Conservation (phyloP, 495 filamentous ascomycete genomes). For the Extremus antarcticus region DNA sequence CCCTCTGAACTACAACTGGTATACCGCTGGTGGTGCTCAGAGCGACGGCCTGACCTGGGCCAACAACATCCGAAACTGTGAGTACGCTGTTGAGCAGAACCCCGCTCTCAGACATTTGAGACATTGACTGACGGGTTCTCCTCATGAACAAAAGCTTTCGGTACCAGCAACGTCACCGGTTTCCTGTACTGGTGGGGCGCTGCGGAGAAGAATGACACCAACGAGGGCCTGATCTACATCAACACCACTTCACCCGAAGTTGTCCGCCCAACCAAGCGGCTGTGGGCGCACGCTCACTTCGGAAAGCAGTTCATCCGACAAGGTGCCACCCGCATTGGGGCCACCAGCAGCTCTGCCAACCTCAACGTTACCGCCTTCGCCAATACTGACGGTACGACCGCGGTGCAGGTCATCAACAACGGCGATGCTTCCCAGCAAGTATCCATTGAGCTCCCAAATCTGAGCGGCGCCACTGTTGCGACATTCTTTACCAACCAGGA, state of each 20-base stretch:
- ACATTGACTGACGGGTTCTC: too few relatives aligned
- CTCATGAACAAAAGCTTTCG: too few relatives aligned
- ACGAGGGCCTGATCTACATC: conserved; percentile 24
- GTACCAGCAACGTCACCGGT: conserved; percentile 34
- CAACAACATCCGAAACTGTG: conserved; percentile 36
- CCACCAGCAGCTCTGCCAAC: conserved; percentile 12
- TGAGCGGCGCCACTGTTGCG: neutral
- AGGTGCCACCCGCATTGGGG: conserved; percentile 36
- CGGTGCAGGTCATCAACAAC: conserved; percentile 38
- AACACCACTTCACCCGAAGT: conserved; percentile 30
- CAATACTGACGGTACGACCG: conserved; percentile 37
- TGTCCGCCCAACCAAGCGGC: conserved; percentile 30
- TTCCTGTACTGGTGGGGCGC: conserved; percentile 46
- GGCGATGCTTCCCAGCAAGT: conserved; percentile 18
- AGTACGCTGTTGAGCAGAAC: too few relatives aligned
- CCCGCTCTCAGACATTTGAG: too few relatives aligned
- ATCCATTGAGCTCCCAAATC: neutral
- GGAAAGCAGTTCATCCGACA: conserved; percentile 38
- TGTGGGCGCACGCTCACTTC: conserved; percentile 43
- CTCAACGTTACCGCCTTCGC: conserved; percentile 38
- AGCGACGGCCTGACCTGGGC: conserved; percentile 49
- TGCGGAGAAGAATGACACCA: conserved; percentile 20
- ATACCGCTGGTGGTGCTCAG: conserved; percentile 29
- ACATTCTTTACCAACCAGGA: conserved; percentile 8
- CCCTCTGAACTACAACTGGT: conserved; percentile 38